Percentiles rank a stretch among this genome's conserved stretches.
phyloP scores from a whole-genome alignment of 2,329 filamentous ascomycete species.

The Colletotrichum lini region DNA sequence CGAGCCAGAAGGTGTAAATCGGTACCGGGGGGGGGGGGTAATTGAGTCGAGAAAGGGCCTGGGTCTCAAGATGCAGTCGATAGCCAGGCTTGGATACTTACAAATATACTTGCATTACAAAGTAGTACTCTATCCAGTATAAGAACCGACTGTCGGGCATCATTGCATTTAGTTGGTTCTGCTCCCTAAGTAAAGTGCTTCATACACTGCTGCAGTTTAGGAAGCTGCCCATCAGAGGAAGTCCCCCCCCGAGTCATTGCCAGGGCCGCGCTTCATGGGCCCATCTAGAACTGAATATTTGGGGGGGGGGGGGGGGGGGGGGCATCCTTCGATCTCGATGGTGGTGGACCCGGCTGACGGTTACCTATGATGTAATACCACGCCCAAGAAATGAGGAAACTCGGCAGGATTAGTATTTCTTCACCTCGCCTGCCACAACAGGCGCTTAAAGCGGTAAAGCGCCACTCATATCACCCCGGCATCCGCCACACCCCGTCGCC shows the following conservation, averaged over 20 bases:
- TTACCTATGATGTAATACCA: conserved; percentile 20
- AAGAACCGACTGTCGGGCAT: too few relatives aligned
- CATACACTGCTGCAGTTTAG: too few relatives aligned
- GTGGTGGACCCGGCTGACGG: neutral
- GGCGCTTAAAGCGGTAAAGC: neutral
- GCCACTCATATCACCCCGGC: neutral
- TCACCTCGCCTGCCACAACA: conserved; percentile 8
- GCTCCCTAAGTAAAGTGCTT: too few relatives aligned
- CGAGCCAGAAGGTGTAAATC: too few relatives aligned
- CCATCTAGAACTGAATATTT: conserved; percentile 2
- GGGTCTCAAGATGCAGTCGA: too few relatives aligned
- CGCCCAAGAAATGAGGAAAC: neutral
- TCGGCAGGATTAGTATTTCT: conserved; percentile 17
- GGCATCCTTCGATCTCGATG: neutral
- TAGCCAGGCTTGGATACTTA: too few relatives aligned
- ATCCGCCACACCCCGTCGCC: conserved; percentile 9
- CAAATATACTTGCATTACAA: too few relatives aligned
- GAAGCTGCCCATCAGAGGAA: neutral
- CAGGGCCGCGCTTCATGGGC: neutral
- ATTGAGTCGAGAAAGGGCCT: too few relatives aligned
- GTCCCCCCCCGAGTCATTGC: neutral
- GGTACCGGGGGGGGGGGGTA: too few relatives aligned
- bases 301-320: too few relatives aligned
- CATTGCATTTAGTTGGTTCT: too few relatives aligned
- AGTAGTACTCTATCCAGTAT: too few relatives aligned